phyloP scores from a whole-genome alignment of 1,284 basidiomycete genomes.

The Lentinula novae-zelandiae region DNA sequence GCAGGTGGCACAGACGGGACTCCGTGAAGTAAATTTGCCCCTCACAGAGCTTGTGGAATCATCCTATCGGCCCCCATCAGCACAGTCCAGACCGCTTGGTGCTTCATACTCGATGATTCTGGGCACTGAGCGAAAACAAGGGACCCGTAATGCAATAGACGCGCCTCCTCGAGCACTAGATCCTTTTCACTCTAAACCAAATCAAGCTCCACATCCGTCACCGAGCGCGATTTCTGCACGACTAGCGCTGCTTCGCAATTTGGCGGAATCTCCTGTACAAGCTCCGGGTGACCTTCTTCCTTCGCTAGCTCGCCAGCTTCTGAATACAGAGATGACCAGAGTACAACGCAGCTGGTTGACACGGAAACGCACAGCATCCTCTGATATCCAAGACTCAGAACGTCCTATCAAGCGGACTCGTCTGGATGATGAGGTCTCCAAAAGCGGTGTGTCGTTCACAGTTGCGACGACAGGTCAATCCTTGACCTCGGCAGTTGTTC shows the following conservation, averaged over 20 bases:
- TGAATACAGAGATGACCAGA: neutral
- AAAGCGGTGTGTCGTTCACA: neutral
- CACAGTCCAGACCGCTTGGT: neutral
- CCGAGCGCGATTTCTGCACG: neutral
- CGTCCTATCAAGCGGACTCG: conserved; percentile 4
- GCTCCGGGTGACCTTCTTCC: neutral
- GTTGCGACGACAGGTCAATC: no score
- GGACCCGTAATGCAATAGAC: neutral
- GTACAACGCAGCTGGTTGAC: neutral
- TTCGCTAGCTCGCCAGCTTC: neutral
- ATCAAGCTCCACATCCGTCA: neutral
- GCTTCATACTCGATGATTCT: neutral
- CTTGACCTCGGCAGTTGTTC: neutral
- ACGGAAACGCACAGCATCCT: neutral
- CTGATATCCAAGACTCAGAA: neutral
- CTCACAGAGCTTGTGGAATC: neutral
- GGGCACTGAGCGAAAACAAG: neutral
- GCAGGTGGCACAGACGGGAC: neutral
- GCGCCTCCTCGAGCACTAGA: neutral
- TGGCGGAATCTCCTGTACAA: neutral
- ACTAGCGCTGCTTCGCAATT: neutral
- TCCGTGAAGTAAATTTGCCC: neutral
- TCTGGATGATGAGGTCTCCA: neutral
- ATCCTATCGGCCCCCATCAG: neutral
- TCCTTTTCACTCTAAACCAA: neutral